These are phyloP conservation scores for Kurtzmaniella quercitrusa DNA, from an alignment of 1,139 yeast species.

Conservation along the genomic window DNA sequence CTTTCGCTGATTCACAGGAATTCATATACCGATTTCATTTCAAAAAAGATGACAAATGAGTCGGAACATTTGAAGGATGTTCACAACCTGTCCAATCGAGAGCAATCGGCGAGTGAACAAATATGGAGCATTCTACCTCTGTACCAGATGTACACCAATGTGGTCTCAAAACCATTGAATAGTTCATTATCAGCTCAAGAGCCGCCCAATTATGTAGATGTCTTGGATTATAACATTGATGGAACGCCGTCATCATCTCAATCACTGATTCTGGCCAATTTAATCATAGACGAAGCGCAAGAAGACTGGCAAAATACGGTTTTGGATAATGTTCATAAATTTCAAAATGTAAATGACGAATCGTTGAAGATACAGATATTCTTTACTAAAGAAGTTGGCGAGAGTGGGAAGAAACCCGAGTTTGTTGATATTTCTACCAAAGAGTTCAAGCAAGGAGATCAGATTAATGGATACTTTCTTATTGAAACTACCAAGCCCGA, in stretches of 20 bases:
- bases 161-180: slow-evolving; percentile 35
- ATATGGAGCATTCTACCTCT: slow-evolving; percentile 39
- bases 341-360: slow-evolving; percentile 29
- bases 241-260: not conserved
- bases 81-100: not conserved
- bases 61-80: not conserved
- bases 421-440: slow-evolving; percentile 27
- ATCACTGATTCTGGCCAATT: slow-evolving; percentile 7
- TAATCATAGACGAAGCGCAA: slow-evolving; percentile 30
- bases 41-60: not conserved
- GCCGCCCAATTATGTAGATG: slow-evolving; percentile 13
- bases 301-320: slow-evolving; percentile 34
- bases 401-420: slow-evolving; percentile 22
- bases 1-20: not conserved
- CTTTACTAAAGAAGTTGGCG: slow-evolving; percentile 35
- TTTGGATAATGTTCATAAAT: slow-evolving; percentile 32
- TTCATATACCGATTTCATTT: not conserved
- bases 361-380: slow-evolving; percentile 24
- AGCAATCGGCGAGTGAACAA: not conserved
- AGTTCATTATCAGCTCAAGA: slow-evolving; percentile 10
- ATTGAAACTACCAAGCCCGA: slow-evolving; percentile 24
- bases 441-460: slow-evolving; percentile 41
- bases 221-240: not conserved
- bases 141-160: slow-evolving; percentile 43
- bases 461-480: slow-evolving; percentile 32